Percentiles rank a stretch among this genome's conserved stretches.
phyloP scores from a whole-genome alignment of 2,329 filamentous ascomycete genomes.

The Fusarium papillatum region DNA sequence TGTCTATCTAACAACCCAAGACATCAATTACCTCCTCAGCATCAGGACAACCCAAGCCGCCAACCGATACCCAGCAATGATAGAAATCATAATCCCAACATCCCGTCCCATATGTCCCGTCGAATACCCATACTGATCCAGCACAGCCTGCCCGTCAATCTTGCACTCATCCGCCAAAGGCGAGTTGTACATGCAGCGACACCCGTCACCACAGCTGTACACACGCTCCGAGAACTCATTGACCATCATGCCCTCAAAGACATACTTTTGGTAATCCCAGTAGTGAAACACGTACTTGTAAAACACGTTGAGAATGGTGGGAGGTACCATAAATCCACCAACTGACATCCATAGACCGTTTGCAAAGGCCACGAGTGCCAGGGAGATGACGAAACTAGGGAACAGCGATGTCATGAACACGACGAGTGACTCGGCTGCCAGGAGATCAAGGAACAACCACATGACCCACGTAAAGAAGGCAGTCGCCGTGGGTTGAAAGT shows the following conservation, averaged over 20 bases:
- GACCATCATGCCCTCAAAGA: slow-evolving; percentile 94
- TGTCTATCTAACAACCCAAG: neutral
- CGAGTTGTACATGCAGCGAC: slow-evolving; percentile 80
- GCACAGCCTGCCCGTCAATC: slow-evolving; percentile 79
- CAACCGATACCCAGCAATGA: slow-evolving; percentile 70
- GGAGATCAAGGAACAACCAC: slow-evolving; percentile 88
- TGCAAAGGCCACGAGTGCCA: slow-evolving; percentile 86
- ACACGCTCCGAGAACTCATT: slow-evolving; percentile 81
- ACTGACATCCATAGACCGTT: slow-evolving; percentile 94
- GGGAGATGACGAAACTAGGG: slow-evolving; percentile 83
- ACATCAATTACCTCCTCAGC: slow-evolving; percentile 35
- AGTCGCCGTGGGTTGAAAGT: slow-evolving; percentile 74
- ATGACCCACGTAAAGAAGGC: slow-evolving; percentile 85
- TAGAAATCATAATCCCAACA: slow-evolving; percentile 83
- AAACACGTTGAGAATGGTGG: slow-evolving; percentile 81
- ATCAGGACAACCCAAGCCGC: slow-evolving; percentile 75
- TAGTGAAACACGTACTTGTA: slow-evolving; percentile 92
- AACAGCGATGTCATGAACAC: slow-evolving; percentile 81
- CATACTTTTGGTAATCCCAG: slow-evolving; percentile 89
- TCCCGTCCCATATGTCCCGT: slow-evolving; percentile 79
- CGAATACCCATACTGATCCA: slow-evolving; percentile 78
- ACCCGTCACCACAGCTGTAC: slow-evolving; percentile 64
- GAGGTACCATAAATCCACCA: slow-evolving; percentile 84
- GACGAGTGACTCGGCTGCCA: slow-evolving; percentile 87
- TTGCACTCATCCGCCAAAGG: slow-evolving; percentile 67